Conservation (phyloP, 2,329 filamentous ascomycete species). For the Fusarium sp. region DNA sequence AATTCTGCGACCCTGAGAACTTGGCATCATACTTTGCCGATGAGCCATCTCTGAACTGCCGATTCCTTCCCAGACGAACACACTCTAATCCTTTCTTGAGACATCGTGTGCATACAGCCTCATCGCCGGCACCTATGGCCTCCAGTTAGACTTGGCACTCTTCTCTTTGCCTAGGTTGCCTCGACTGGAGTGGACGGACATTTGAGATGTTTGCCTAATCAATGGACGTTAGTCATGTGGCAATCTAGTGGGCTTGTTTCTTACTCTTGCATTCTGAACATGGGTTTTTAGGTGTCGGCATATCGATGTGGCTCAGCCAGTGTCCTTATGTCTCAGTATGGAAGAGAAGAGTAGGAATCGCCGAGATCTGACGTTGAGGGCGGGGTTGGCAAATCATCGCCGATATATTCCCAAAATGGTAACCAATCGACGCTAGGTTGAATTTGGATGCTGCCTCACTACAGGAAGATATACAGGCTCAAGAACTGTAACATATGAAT, state of each 20-base stretch:
- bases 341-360: slow-evolving; percentile 4
- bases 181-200: slow-evolving; percentile 11
- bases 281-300: slow-evolving; percentile 28
- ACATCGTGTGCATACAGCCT: slow-evolving; percentile 14
- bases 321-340: rapidly evolving
- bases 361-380: background rate
- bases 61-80: slow-evolving; percentile 8
- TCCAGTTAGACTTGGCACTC: rapidly evolving
- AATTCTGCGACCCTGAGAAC: slow-evolving; percentile 31
- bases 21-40: slow-evolving; percentile 40
- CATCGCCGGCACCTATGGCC: slow-evolving; percentile 18
- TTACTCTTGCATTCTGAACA: slow-evolving; percentile 37
- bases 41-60: slow-evolving; percentile 30
- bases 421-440: background rate
- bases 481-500: too few relatives aligned
- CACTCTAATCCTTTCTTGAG: slow-evolving; percentile 22
- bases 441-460: background rate
- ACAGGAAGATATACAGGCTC: too few relatives aligned
- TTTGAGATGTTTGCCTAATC: slow-evolving; percentile 37
- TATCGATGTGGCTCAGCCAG: background rate
- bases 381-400: background rate
- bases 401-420: background rate
- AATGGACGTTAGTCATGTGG: background rate
- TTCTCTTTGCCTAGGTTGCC: too few relatives aligned
- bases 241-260: rapidly evolving